Evolutionary conservation across 2,329 filamentous ascomycete genomes (phyloP).

Genomic region (Xylaria multiplex): DNA sequence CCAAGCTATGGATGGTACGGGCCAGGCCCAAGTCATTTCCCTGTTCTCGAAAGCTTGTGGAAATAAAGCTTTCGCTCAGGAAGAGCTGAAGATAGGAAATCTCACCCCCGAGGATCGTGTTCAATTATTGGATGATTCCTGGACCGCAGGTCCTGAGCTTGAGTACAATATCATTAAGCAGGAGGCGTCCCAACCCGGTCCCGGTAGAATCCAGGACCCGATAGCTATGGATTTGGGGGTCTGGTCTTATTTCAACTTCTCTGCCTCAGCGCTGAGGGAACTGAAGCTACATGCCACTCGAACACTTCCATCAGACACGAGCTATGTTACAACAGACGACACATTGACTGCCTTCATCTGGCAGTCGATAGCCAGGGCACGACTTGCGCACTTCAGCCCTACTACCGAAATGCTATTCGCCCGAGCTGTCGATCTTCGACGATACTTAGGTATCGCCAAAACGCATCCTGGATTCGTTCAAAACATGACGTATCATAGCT

Average conservation of each 20-base stretch:
- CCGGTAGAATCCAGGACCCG: constrained; percentile 3
- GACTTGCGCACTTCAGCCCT: constrained; percentile 50
- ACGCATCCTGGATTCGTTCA: constrained; percentile 54
- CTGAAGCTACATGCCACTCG: background rate
- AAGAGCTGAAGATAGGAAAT: constrained; percentile 35
- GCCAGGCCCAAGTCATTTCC: constrained; percentile 54
- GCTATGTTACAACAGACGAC: constrained; percentile 65
- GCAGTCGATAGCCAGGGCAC: constrained; percentile 55
- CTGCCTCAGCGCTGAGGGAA: background rate
- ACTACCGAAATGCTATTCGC: constrained; percentile 49
- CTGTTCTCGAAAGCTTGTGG: constrained; percentile 55
- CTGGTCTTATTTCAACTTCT: constrained; percentile 5
- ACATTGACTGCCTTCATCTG: constrained; percentile 62
- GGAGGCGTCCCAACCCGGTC: constrained; percentile 7
- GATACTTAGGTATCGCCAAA: constrained; percentile 53
- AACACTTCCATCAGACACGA: background rate
- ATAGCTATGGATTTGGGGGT: background rate
- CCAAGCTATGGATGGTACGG: constrained; percentile 57
- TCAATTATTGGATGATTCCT: constrained; percentile 16
- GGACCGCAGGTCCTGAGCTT: constrained; percentile 16
- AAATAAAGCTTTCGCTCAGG: constrained; percentile 13
- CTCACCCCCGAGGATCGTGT: constrained; percentile 30
- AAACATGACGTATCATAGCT: constrained; percentile 55
- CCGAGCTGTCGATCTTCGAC: constrained; percentile 61
- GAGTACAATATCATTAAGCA: constrained; percentile 24